Evolutionary conservation across 2,329 filamentous ascomycete genomes (phyloP).

Genomic region (Emmonsia crescens): DNA sequence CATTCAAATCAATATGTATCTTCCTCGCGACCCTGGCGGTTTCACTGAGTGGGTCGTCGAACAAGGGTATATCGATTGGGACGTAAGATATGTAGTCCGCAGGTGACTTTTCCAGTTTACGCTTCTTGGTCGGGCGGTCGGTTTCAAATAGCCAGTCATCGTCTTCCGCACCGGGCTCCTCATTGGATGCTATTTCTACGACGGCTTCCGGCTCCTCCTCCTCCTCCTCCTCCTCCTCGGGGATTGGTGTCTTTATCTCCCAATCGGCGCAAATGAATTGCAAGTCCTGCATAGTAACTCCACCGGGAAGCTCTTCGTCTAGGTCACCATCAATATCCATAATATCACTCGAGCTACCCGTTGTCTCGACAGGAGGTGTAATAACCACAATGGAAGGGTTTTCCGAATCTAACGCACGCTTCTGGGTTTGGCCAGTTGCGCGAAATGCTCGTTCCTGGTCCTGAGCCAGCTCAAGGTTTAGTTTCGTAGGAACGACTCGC

Average conservation of each 20-base stretch:
- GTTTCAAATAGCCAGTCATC: slow-evolving; percentile 40
- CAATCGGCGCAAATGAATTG: slow-evolving; percentile 80
- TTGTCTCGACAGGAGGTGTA: slow-evolving; percentile 34
- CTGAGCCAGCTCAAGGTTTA: slow-evolving; percentile 71
- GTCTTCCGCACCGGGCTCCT: slow-evolving; percentile 48
- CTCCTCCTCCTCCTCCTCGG: slow-evolving; percentile 25
- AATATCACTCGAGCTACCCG: slow-evolving; percentile 39
- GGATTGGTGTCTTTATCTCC: slow-evolving; percentile 51
- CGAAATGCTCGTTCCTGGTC: slow-evolving; percentile 83
- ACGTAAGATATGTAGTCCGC: slow-evolving; percentile 41
- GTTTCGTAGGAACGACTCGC: slow-evolving; percentile 72
- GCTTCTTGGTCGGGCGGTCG: slow-evolving; percentile 53
- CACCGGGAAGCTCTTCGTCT: slow-evolving; percentile 52
- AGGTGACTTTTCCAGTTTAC: slow-evolving; percentile 41
- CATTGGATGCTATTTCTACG: slow-evolving; percentile 15
- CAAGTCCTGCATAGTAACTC: slow-evolving; percentile 68
- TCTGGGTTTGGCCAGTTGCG: slow-evolving; percentile 52
- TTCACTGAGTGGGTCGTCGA: slow-evolving; percentile 69
- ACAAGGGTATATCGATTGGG: slow-evolving; percentile 55
- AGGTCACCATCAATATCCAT: slow-evolving; percentile 42
- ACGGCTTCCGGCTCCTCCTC: slow-evolving; percentile 15
- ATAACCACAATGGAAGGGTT: slow-evolving; percentile 47
- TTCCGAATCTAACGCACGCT: slow-evolving; percentile 41
- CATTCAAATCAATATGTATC: slow-evolving; percentile 75
- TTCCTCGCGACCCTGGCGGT: slow-evolving; percentile 65